Evolutionary conservation across 1,284 basidiomycete species (phyloP).

Genomic region (Apiotrichum laibachii): DNA sequence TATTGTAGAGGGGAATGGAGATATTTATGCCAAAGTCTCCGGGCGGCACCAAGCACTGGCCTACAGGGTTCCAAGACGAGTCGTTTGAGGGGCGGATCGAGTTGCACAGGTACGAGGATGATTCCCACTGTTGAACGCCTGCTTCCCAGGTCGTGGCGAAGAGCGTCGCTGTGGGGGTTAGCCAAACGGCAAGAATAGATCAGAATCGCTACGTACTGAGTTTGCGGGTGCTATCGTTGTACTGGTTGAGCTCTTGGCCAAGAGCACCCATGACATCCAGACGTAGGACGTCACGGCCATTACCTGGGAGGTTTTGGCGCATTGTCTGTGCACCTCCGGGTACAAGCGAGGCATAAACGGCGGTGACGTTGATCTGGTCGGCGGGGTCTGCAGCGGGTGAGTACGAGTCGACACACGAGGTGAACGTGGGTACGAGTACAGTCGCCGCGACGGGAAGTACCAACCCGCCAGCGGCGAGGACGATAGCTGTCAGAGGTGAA

Average conservation of each 20-base stretch:
- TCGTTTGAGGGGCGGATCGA: slow-evolving; percentile 69
- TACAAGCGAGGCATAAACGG: slow-evolving; percentile 71
- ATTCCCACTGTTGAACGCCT: slow-evolving; percentile 68
- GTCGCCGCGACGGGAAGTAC: slow-evolving; percentile 23
- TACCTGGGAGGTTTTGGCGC: slow-evolving; percentile 34
- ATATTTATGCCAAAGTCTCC: slow-evolving; percentile 81
- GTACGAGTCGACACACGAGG: slow-evolving; percentile 30
- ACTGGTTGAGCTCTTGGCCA: slow-evolving; percentile 59
- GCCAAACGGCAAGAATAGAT: background rate
- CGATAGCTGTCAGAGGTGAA: background rate
- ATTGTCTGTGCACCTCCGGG: slow-evolving; percentile 49
- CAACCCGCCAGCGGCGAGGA: slow-evolving; percentile 8
- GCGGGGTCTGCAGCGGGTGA: slow-evolving; percentile 22
- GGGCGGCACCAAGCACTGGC: slow-evolving; percentile 67
- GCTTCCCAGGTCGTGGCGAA: slow-evolving; percentile 77
- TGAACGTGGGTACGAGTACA: slow-evolving; percentile 29
- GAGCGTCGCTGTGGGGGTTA: slow-evolving; percentile 63
- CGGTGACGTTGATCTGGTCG: slow-evolving; percentile 59
- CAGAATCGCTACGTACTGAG: slow-evolving; percentile 57
- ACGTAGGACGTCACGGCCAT: slow-evolving; percentile 42
- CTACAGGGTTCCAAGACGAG: slow-evolving; percentile 51
- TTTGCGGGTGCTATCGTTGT: slow-evolving; percentile 60
- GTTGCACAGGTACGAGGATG: slow-evolving; percentile 70
- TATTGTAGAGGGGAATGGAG: slow-evolving; percentile 65
- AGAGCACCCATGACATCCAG: slow-evolving; percentile 45